phyloP scores from a whole-genome alignment of 73 alveolate species.

The Urostyla sp. region DNA sequence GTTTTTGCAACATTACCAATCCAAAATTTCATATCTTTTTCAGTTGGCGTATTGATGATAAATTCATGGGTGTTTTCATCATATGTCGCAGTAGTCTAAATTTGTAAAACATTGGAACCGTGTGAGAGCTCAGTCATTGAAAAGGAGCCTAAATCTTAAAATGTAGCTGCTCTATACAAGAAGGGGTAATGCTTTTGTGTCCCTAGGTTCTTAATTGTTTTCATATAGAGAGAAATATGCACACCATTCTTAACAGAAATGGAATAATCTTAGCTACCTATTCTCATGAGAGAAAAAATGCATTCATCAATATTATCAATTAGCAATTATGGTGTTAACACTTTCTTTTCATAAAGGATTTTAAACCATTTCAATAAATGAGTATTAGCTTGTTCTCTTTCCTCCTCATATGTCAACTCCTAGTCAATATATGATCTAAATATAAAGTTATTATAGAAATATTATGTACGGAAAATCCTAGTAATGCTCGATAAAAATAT shows the following conservation, averaged over 20 bases:
- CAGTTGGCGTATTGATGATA: conserved; percentile 78
- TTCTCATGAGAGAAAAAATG: neutral
- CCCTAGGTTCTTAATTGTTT: conserved; percentile 84
- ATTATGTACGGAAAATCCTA: no score
- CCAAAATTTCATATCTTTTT: conserved; percentile 81
- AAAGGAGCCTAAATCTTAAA: conserved; percentile 76
- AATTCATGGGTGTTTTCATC: conserved; percentile 72
- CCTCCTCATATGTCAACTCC: conserved; percentile 40
- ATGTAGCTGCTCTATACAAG: conserved; percentile 56
- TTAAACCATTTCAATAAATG: neutral
- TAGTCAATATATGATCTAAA: conserved; percentile 28
- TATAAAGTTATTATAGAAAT: no score
- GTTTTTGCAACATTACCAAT: conserved; percentile 88
- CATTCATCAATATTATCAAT: conserved; percentile 28
- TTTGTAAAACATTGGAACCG: conserved; percentile 82
- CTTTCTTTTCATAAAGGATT: conserved; percentile 18
- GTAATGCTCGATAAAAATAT: no score
- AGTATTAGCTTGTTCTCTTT: conserved; percentile 20
- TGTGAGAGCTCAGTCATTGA: conserved; percentile 83
- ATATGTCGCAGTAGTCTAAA: conserved; percentile 79
- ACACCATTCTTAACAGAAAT: conserved; percentile 60
- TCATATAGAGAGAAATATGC: conserved; percentile 75
- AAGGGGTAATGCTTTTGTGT: conserved; percentile 82
- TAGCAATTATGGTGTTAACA: conserved; percentile 34
- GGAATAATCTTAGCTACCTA: neutral